Percentiles rank a stretch among this genome's conserved stretches.
Evolutionary conservation across 1,284 basidiomycete species (phyloP).

Genomic region (Vanrija sp.): DNA sequence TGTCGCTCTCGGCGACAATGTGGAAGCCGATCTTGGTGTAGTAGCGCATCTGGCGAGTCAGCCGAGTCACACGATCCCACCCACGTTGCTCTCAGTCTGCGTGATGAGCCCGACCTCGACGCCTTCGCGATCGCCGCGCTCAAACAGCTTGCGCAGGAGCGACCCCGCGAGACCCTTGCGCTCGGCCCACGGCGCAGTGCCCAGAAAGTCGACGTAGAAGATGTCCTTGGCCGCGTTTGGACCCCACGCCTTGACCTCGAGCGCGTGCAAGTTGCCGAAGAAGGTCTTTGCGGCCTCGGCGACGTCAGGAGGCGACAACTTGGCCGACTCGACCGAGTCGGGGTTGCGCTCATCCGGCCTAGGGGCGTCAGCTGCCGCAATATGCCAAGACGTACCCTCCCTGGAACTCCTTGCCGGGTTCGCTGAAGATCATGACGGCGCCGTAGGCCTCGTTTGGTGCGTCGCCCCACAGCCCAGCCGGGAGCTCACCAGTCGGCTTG

Average conservation of each 20-base stretch:
- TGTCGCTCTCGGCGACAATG: not conserved
- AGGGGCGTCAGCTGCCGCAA: not conserved
- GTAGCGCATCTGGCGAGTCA: not conserved
- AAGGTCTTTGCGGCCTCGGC: not conserved
- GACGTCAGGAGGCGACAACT: not conserved
- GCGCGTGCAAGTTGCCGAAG: not conserved
- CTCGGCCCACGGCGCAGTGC: not conserved
- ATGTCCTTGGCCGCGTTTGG: not conserved
- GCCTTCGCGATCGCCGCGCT: not conserved
- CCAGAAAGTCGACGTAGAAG: not conserved
- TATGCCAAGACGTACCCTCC: not conserved
- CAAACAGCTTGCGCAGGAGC: not conserved
- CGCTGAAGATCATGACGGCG: not conserved
- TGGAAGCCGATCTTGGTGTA: conserved; percentile 1
- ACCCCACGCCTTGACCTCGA: conserved; percentile 1
- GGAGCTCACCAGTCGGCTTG: not conserved
- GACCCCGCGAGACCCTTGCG: not conserved
- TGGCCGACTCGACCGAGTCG: not conserved
- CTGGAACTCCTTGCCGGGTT: not conserved
- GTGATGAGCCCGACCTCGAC: conserved; percentile 2
- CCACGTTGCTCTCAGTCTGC: not conserved
- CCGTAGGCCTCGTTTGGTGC: too few species aligned
- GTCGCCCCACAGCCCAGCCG: not conserved
- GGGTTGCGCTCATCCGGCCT: conserved; percentile 1
- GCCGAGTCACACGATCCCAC: not conserved